Evolutionary conservation across 148 eudicot genomes (phyloP).

Genomic region (Selenicereus undatus): DNA sequence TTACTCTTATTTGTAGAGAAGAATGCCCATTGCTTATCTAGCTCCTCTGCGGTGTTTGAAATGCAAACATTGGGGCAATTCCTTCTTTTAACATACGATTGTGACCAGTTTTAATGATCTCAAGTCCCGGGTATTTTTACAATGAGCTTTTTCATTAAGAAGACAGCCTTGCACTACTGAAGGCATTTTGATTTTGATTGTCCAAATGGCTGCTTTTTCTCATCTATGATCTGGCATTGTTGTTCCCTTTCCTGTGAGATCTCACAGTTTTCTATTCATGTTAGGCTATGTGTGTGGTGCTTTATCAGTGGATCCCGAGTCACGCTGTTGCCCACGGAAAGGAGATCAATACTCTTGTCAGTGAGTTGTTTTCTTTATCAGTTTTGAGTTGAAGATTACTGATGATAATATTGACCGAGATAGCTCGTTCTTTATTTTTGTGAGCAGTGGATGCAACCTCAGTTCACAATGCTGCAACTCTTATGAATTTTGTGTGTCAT

Average conservation of each 20-base stretch:
- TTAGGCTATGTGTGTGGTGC: slow-evolving; percentile 92
- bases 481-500: slow-evolving; percentile 92
- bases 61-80: neutral
- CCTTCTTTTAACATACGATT: neutral
- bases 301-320: slow-evolving; percentile 64
- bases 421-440: slow-evolving; percentile 18
- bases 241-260: slow-evolving; percentile 1
- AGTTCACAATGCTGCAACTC: slow-evolving; percentile 89
- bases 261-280: slow-evolving; percentile 22
- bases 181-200: neutral
- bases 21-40: neutral
- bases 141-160: neutral
- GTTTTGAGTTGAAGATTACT: slow-evolving; percentile 4
- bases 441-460: slow-evolving; percentile 82
- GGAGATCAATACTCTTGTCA: slow-evolving; percentile 90
- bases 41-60: neutral
- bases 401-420: slow-evolving; percentile 17
- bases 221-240: neutral
- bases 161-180: neutral
- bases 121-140: neutral
- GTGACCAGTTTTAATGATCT: neutral
- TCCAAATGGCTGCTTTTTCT: neutral
- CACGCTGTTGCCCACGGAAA: slow-evolving; percentile 75
- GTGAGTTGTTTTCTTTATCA: slow-evolving; percentile 60
- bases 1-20: neutral